Evolutionary conservation across 2,329 filamentous ascomycete species (phyloP).

Genomic region (Monosporascus sp.): DNA sequence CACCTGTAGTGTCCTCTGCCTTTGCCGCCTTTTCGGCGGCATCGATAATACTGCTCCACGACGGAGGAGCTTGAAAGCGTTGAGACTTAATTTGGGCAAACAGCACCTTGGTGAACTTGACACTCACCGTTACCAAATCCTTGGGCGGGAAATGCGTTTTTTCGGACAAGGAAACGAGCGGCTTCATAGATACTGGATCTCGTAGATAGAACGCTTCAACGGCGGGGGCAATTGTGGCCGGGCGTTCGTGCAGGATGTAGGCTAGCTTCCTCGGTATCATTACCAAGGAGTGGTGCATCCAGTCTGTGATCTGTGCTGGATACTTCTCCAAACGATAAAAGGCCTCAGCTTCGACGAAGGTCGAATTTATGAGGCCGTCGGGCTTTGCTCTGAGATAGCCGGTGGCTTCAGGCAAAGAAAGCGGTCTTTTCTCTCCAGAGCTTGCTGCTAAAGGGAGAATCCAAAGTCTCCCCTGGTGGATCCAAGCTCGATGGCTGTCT

Average conservation of each 20-base stretch:
- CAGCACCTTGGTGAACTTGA: conserved; percentile 80
- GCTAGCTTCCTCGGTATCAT: conserved; percentile 78
- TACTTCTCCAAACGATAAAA: conserved; percentile 87
- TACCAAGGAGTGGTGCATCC: conserved; percentile 69
- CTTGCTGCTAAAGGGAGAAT: conserved; percentile 58
- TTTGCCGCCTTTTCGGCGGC: conserved; percentile 17
- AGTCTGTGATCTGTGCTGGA: conserved; percentile 66
- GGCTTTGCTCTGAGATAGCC: conserved; percentile 51
- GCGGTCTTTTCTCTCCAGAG: conserved; percentile 28
- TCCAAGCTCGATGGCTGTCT: conserved; percentile 84
- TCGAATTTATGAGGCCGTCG: conserved; percentile 61
- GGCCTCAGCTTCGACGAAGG: conserved; percentile 76
- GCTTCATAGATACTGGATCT: conserved; percentile 70
- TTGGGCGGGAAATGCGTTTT: conserved; percentile 63
- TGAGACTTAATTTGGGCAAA: conserved; percentile 90
- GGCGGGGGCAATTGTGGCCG: conserved; percentile 73
- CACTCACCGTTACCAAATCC: conserved; percentile 74
- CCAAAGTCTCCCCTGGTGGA: conserved; percentile 68
- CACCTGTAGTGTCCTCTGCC: conserved; percentile 3
- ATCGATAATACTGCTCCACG: conserved; percentile 38
- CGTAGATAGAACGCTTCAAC: conserved; percentile 90
- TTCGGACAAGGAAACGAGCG: conserved; percentile 51
- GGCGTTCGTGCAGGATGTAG: conserved; percentile 68
- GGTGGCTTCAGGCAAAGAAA: conserved; percentile 62
- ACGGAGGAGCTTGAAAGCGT: conserved; percentile 62